phyloP scores from a whole-genome alignment of 2,329 filamentous ascomycete species.

The Pyrenochaeta sp. region DNA sequence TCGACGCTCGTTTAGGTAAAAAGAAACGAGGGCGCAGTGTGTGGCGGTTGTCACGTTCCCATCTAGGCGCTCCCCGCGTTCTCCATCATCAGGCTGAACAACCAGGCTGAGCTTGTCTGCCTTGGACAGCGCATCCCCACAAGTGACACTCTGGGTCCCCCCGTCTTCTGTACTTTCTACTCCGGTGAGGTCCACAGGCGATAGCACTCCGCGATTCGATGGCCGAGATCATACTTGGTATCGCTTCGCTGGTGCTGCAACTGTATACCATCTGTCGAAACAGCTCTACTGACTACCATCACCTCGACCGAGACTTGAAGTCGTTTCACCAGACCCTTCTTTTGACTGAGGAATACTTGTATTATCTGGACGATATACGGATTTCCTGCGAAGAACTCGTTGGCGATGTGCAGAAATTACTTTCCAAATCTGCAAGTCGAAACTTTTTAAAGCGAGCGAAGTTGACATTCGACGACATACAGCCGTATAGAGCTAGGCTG shows the following conservation, averaged over 20 bases:
- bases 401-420: not conserved
- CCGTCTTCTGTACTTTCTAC: not conserved
- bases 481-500: not conserved
- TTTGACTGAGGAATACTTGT: not conserved
- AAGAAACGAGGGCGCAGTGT: not conserved
- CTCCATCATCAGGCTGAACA: not conserved
- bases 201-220: not conserved
- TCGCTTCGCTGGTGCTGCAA: conserved; percentile 1
- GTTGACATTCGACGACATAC: not conserved
- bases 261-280: not conserved
- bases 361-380: not conserved
- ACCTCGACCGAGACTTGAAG: not conserved
- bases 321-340: conserved; percentile 1
- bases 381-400: not conserved
- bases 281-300: not conserved
- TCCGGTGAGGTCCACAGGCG: not conserved
- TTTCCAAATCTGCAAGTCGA: not conserved
- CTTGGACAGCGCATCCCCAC: not conserved
- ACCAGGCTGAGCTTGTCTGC: conserved; percentile 1
- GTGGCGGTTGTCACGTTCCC: not conserved
- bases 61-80: not conserved
- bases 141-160: not conserved
- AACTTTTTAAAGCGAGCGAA: not conserved
- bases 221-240: not conserved
- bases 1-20: not conserved